phyloP scores from a whole-genome alignment of 345 rosid species.

The Hibiscus tridactylites region DNA sequence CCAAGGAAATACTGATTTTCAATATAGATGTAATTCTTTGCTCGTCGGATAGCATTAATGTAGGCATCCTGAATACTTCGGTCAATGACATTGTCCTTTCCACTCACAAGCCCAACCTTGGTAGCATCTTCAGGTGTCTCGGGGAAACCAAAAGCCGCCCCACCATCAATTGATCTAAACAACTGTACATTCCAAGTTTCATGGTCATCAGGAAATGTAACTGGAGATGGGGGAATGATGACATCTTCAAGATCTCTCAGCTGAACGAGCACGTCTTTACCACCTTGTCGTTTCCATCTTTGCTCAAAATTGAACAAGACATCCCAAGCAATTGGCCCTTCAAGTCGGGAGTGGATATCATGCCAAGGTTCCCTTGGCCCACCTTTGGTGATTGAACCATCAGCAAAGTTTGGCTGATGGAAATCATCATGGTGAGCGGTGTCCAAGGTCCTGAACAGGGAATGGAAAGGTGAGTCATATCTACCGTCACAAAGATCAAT shows the following conservation, averaged over 20 bases:
- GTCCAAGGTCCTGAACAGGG: conserved; percentile 89
- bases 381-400: conserved; percentile 75
- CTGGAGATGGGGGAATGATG: conserved; percentile 92
- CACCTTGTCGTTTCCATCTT: conserved; percentile 94
- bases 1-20: conserved; percentile 98
- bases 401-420: conserved; percentile 89
- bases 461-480: conserved; percentile 85
- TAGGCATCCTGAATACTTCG: conserved; percentile 97
- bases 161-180: conserved; percentile 96
- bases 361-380: conserved; percentile 99
- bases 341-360: conserved; percentile 93
- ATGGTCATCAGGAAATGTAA: conserved; percentile 59
- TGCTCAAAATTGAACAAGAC: conserved; percentile 91
- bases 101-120: conserved; percentile 87
- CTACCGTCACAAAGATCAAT: conserved; percentile 98
- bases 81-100: conserved; percentile 92
- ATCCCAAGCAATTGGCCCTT: conserved; percentile 98
- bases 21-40: conserved; percentile 83
- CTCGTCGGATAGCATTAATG: conserved; percentile 85
- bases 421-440: conserved; percentile 95
- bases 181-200: conserved; percentile 91
- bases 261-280: conserved; percentile 64
- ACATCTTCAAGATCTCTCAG: conserved; percentile 70
- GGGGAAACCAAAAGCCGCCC: conserved; percentile 97
- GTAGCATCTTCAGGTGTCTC: conserved; percentile 96